phyloP scores from a whole-genome alignment of 1,139 yeast species.

The Debaryomyces robertsiae region DNA sequence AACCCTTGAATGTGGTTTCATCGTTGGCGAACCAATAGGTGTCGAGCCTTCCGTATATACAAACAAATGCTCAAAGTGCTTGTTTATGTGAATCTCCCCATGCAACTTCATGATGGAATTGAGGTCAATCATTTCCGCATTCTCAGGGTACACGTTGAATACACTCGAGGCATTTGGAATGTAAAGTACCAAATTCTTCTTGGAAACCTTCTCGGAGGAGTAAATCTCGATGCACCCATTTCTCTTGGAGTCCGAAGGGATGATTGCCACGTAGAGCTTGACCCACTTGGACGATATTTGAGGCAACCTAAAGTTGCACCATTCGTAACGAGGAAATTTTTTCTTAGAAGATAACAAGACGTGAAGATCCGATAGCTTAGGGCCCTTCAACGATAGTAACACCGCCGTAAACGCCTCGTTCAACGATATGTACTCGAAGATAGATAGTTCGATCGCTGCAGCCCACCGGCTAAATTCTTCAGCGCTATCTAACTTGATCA shows the following conservation, averaged over 20 bases:
- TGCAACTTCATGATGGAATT: conserved; percentile 55
- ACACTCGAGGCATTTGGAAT: conserved; percentile 44
- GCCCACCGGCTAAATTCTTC: conserved; percentile 46
- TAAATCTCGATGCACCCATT: conserved; percentile 55
- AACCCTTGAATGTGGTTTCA: conserved; percentile 10
- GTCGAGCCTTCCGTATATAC: conserved; percentile 15
- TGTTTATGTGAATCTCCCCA: conserved; percentile 53
- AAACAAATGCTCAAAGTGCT: conserved; percentile 37
- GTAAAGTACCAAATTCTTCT: conserved; percentile 50
- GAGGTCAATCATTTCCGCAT: conserved; percentile 52
- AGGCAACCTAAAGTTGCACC: conserved; percentile 61
- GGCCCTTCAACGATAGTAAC: conserved; percentile 54
- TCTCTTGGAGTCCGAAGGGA: conserved; percentile 43
- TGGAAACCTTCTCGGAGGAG: conserved; percentile 40
- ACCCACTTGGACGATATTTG: conserved; percentile 59
- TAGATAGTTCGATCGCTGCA: conserved; percentile 48
- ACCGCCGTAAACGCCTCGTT: conserved; percentile 63
- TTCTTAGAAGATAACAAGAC: conserved; percentile 51
- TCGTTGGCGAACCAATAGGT: conserved; percentile 13
- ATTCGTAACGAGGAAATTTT: conserved; percentile 49
- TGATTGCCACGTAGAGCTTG: conserved; percentile 48
- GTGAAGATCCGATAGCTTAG: conserved; percentile 55
- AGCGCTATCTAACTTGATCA: conserved; percentile 34
- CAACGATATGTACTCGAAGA: conserved; percentile 52
- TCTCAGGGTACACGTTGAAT: conserved; percentile 59